Evolutionary conservation across 1,284 basidiomycete genomes (phyloP), one percentile per base, ranked within the genome.

Genomic region (Gymnopus androsaceus): DNA sequence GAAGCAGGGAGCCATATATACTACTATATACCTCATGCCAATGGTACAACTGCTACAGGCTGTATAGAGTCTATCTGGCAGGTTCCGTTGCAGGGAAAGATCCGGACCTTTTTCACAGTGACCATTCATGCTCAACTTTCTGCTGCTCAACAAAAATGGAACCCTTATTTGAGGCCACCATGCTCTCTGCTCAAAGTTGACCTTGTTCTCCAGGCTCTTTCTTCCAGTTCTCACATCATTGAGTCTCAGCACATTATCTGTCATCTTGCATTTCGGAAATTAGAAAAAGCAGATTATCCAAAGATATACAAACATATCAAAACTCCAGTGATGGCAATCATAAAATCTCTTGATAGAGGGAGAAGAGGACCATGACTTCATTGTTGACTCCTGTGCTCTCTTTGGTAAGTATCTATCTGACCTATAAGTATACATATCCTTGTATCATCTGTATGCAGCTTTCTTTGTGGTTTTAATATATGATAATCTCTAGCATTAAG

Each of bases 241-340:
- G 60, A 61, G 36, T 54, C 60, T 12, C 6, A 25, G 7, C 58
- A 63, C 31, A 57, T 63, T 31, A 51, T 63, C 3, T 58, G 55
- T 11, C 62, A 59, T 44, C 33, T 61, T 27, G 25, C 52, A 28
- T 27, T 56, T n/a, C n/a, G n/a, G n/a, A n/a, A n/a, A n/a, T n/a
- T n/a, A n/a, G n/a, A n/a, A n/a, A n/a, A n/a, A n/a, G n/a, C n/a
- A n/a, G n/a, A n/a, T n/a, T n/a, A n/a, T n/a, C n/a, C n/a, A n/a
- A n/a, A n/a, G n/a, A n/a, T n/a, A n/a, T n/a, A n/a, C n/a, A n/a
- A n/a, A n/a, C n/a, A n/a, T n/a, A n/a, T n/a, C n/a, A n/a, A n/a
- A n/a, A n/a, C n/a, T n/a, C n/a, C n/a, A n/a, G n/a, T n/a, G n/a
- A n/a, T n/a, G n/a, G n/a, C n/a, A n/a, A n/a, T n/a, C n/a, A n/a